A percentile compares a stretch with the other conserved stretches of the same genome.
These are phyloP conservation scores for Vicia faba DNA, from an alignment of 306 rosid species.

Conservation along the genomic window DNA sequence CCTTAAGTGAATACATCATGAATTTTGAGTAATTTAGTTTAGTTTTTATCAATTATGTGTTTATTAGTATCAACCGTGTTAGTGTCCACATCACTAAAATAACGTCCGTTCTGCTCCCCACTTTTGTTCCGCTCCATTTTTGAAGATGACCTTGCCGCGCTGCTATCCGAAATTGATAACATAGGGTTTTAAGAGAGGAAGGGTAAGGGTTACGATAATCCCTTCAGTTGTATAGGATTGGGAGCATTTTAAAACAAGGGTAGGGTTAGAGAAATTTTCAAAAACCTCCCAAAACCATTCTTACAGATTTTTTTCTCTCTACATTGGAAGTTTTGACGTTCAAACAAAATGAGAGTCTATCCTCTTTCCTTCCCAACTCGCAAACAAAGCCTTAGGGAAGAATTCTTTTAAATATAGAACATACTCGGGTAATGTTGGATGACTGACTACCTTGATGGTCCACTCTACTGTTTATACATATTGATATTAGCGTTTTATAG, in stretches of 20 bases:
- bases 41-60: no score
- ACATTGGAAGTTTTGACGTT: not conserved
- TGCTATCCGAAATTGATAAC: no score
- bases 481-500: slow-evolving; percentile 12
- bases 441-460: slow-evolving; percentile 19
- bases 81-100: no score
- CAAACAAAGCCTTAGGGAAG: not conserved
- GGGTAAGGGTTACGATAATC: not conserved
- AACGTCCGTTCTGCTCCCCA: no score
- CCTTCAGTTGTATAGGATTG: not conserved
- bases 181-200: not conserved
- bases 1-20: no score
- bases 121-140: no score
- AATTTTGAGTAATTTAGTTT: no score
- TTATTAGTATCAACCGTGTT: no score
- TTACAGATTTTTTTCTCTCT: not conserved
- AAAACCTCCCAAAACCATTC: not conserved
- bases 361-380: not conserved
- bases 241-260: not conserved
- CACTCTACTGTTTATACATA: not conserved
- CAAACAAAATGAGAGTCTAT: not conserved
- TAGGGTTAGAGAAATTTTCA: slow-evolving; percentile 1
- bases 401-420: not conserved
- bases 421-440: not conserved
- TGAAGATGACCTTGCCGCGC: no score